Conservation (phyloP, 1,139 yeast species). For the Taphrina deformans region DNA sequence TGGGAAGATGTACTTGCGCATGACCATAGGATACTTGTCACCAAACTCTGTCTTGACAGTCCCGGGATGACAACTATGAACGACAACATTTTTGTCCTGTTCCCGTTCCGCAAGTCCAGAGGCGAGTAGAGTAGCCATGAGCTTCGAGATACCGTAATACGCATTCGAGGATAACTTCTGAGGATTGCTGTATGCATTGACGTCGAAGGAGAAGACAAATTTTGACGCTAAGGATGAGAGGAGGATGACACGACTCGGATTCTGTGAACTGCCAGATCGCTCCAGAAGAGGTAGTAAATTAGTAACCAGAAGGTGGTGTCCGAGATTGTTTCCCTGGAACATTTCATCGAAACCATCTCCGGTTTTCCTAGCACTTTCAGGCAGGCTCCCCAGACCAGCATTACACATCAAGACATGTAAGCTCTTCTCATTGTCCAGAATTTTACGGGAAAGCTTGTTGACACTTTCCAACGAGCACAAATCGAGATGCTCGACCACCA, state of each 20-base stretch:
- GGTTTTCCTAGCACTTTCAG: constrained; percentile 35
- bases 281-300: constrained; percentile 58
- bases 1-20: constrained; percentile 56
- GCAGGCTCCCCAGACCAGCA: constrained; percentile 36
- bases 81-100: background rate
- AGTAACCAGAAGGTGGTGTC: constrained; percentile 71
- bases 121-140: constrained; percentile 18
- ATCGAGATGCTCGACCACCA: constrained; percentile 26
- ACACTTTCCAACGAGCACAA: constrained; percentile 47
- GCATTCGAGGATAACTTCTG: constrained; percentile 4
- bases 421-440: constrained; percentile 35
- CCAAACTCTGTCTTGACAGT: constrained; percentile 22
- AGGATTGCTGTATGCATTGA: constrained; percentile 6
- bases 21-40: background rate
- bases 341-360: constrained; percentile 50
- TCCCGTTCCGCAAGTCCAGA: constrained; percentile 1
- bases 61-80: constrained; percentile 17
- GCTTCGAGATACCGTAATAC: constrained; percentile 17
- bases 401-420: constrained; percentile 38
- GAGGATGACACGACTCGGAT: constrained; percentile 34
- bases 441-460: constrained; percentile 33
- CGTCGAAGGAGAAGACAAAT: constrained; percentile 17
- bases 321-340: constrained; percentile 72
- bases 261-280: constrained; percentile 39
- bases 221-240: constrained; percentile 25